Conservation (phyloP, 176 grass and related monocot genomes). For the Eragrostis curvula region DNA sequence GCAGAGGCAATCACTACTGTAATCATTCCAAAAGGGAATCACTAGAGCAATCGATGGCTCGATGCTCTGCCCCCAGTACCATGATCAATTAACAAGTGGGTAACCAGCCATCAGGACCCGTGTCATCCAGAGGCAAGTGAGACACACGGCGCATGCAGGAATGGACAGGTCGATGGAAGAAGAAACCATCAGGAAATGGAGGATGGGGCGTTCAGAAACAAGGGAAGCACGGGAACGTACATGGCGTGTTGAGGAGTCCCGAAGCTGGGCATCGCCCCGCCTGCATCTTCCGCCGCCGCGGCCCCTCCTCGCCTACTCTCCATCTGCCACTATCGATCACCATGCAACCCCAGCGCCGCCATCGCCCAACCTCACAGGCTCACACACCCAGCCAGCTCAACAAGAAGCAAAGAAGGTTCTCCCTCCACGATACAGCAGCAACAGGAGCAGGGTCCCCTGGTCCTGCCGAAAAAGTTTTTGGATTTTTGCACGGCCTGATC, state of each 20-base stretch:
- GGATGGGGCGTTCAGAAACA: not conserved
- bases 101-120: conserved; percentile 21
- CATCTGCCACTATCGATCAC: conserved; percentile 58
- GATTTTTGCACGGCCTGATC: conserved; percentile 37
- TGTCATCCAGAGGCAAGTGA: not conserved
- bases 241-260: conserved; percentile 54
- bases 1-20: conserved; percentile 46
- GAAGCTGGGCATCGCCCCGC: conserved; percentile 58
- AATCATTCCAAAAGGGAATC: conserved; percentile 30
- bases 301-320: conserved; percentile 50
- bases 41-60: conserved; percentile 35
- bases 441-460: not conserved
- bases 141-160: conserved; percentile 10
- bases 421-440: not conserved
- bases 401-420: conserved; percentile 26
- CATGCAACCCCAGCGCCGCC: conserved; percentile 5
- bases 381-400: conserved; percentile 16
- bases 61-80: conserved; percentile 3
- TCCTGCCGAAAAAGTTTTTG: conserved; percentile 1
- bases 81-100: conserved; percentile 24
- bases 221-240: conserved; percentile 42
- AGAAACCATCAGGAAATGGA: conserved; percentile 1
- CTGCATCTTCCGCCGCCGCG: conserved; percentile 41
- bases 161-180: conserved; percentile 18
- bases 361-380: conserved; percentile 8